These are phyloP conservation scores for Zancudomyces culisetae DNA, from an alignment of 371 early-diverging fungal genomes.

Conservation along the genomic window DNA sequence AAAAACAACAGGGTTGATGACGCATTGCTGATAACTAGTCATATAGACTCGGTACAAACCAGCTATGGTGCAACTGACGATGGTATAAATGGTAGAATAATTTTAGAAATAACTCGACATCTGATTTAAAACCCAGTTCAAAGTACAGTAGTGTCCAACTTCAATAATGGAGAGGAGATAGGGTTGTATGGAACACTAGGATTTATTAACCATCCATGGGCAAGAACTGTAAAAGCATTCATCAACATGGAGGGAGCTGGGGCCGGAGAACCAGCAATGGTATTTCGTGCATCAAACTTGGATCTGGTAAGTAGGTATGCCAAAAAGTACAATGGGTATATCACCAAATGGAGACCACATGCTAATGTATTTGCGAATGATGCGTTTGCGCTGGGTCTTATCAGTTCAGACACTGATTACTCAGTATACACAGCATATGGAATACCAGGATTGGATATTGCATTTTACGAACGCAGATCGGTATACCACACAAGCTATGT, in stretches of 20 bases:
- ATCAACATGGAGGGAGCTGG: slow-evolving; percentile 69
- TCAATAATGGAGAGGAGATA: slow-evolving; percentile 74
- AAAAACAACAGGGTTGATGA: background rate
- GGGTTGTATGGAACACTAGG: slow-evolving; percentile 50
- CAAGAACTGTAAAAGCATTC: slow-evolving; percentile 43
- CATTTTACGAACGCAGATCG: slow-evolving; percentile 43
- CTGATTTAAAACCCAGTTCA: slow-evolving; percentile 33
- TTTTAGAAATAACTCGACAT: slow-evolving; percentile 49
- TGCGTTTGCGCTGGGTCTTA: slow-evolving; percentile 34
- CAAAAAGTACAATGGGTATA: slow-evolving; percentile 5
- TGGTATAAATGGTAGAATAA: slow-evolving; percentile 51
- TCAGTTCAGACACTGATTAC: slow-evolving; percentile 54
- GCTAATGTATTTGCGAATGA: slow-evolving; percentile 45
- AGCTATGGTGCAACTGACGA: slow-evolving; percentile 71
- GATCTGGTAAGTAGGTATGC: slow-evolving; percentile 24
- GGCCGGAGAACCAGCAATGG: slow-evolving; percentile 50
- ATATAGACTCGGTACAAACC: slow-evolving; percentile 52
- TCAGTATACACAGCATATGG: slow-evolving; percentile 33
- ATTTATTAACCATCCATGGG: slow-evolving; percentile 62
- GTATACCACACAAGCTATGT: slow-evolving; percentile 39
- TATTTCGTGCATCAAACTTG: slow-evolving; percentile 43
- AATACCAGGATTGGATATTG: slow-evolving; percentile 54
- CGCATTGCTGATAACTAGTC: slow-evolving; percentile 31
- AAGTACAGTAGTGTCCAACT: slow-evolving; percentile 45
- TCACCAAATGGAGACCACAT: slow-evolving; percentile 25